These are phyloP conservation scores for Carallia brachiata DNA, from an alignment of 345 rosid genomes.

Conservation along the genomic window DNA sequence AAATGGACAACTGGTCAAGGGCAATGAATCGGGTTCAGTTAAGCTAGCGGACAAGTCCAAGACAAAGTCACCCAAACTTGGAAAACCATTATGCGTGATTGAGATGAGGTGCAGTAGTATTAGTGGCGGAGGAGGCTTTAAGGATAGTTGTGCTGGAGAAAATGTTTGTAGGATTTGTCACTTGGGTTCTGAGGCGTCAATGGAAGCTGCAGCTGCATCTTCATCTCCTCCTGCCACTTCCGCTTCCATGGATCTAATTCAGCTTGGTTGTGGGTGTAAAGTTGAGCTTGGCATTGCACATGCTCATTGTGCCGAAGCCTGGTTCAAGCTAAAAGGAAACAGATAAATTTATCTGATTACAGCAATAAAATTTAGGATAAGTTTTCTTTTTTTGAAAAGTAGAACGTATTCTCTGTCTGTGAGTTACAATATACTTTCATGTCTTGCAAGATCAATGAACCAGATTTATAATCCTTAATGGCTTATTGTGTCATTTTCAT, in stretches of 20 bases:
- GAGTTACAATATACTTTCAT: neutral
- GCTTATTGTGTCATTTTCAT: neutral
- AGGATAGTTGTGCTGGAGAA: constrained; percentile 45
- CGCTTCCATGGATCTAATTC: constrained; percentile 45
- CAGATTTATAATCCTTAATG: constrained; percentile 1
- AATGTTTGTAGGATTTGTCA: constrained; percentile 86
- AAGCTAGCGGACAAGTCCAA: constrained; percentile 28
- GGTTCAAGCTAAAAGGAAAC: constrained; percentile 92
- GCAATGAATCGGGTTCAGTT: constrained; percentile 16
- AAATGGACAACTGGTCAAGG: constrained; percentile 13
- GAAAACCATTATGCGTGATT: constrained; percentile 42
- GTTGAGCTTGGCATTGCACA: constrained; percentile 85
- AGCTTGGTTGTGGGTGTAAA: constrained; percentile 91
- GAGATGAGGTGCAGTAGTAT: constrained; percentile 39
- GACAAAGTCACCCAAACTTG: constrained; percentile 28
- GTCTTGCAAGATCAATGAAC: neutral
- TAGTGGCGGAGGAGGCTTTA: constrained; percentile 22
- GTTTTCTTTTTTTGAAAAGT: neutral
- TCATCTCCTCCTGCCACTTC: constrained; percentile 6
- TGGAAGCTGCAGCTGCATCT: constrained; percentile 21
- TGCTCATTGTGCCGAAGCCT: constrained; percentile 77
- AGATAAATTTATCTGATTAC: constrained; percentile 42
- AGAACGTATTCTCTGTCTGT: neutral
- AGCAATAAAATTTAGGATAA: neutral
- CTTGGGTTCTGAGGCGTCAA: constrained; percentile 58